Evolutionary conservation across 73 alveolate genomes (phyloP), one percentile per base, ranked within the genome.

Genomic region (Symbiodinium natans): DNA sequence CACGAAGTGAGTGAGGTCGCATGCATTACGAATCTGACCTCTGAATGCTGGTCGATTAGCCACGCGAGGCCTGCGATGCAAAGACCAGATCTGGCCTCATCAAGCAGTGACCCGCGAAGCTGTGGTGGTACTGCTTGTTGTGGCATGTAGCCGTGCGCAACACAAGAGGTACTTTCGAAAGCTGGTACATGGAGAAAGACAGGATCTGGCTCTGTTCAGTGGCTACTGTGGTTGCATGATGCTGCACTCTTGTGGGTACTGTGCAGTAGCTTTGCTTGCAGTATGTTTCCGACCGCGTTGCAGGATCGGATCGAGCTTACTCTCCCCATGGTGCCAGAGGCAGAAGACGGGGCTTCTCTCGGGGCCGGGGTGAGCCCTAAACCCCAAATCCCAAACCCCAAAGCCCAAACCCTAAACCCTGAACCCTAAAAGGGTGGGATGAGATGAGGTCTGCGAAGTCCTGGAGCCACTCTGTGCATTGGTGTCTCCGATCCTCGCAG

Each of bases 221-320:
- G 11, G 77, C 21, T 23, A 23, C 13, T 68, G 82, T 31, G 63
- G 8, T 48, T 48, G 8, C 63, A n/a, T n/a, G n/a, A n/a, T n/a
- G n/a, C n/a, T n/a, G 63, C 63, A 48, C 63, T 10, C 17, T 10
- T 48, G 17, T 48, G 63, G 23, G 8, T 48, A 17, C 23, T 48
- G 63, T 10, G 8, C 8, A 48, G 63, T 17, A 29, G 82, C 82
- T n/a, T 68, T n/a, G 3, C 75, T 59, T 59, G 23, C 63, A 8
- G 63, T 48, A 10, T 48, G 8, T 8, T 48, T 48, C 17, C 17
- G 63, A 10, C 17, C 63, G 17, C 23, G 75, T 59, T 23, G 39
- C 82, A 68, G 82, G 84, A 74, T 23, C 84, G 84, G 25, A 74
- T 74, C 84, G 84, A 74, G 84, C 25, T 74, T 17, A 74, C 84